Evolutionary conservation across 495 filamentous ascomycete genomes (phyloP), one percentile per base, ranked within the genome.

Genomic region (Xylaria grammica): DNA sequence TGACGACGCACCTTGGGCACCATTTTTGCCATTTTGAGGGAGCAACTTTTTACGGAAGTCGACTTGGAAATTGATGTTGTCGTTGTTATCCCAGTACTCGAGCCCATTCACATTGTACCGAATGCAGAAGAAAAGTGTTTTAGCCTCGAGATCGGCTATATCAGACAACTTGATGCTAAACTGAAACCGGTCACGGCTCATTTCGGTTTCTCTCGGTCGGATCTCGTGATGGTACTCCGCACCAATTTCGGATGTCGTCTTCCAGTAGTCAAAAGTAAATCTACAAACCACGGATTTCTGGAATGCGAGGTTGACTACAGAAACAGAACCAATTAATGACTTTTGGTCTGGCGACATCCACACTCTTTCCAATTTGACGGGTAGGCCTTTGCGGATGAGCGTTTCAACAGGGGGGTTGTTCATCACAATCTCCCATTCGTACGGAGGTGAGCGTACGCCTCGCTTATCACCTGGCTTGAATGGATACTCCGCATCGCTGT

Each of bases 251-350:
- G 95, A 99, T 3, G 93, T 94, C 0, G 95, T 99, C 79, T 94
- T 96, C 95, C 95, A 99, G 73, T 94, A 93, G 76, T 99, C 95
- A 60, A 98, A 85, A 0, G 96, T 98, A 73, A 99, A 99, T 29
- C 95, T 87, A 74, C 92, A 93, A 22, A 90, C 86, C 42, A 99
- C 94, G 10, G 79, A 73, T 74, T 99, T 99, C 46, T 96, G 88
- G 78, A 95, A 99, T 0, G 93, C 86, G 20, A 98, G 76, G 74
- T 99, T 99, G 68, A 90, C 88, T 56, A 94, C 93, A 20, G 88
- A 91, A 24, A 96, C 85, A 19, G 86, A 87, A 13, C 95, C 96
- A 61, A 97, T 81, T 67, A 99, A 76, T 20, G 81, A 91, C 74
- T 91, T 93, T 69, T 94, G 91, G 74, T 99, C 94, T 10, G 82